phyloP scores from a whole-genome alignment of 1,284 basidiomycete genomes.

The Naganishia cerealis region DNA sequence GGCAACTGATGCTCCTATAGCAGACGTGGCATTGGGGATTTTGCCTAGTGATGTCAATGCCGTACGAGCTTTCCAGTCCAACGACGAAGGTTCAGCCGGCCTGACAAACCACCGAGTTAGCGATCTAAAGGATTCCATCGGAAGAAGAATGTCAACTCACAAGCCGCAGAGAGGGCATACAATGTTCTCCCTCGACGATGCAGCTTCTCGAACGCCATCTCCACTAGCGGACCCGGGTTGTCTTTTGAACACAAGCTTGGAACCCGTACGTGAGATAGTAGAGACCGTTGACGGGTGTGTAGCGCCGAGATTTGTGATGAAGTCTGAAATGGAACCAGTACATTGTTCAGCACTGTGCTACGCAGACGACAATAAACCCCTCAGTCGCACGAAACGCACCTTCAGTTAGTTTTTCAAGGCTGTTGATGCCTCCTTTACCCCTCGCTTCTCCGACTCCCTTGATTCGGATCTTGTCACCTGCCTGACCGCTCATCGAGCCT shows the following conservation, averaged over 20 bases:
- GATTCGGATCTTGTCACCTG: slow-evolving; percentile 50
- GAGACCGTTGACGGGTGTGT: slow-evolving; percentile 87
- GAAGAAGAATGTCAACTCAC: slow-evolving; percentile 55
- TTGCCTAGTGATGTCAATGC: slow-evolving; percentile 64
- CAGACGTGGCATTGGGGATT: slow-evolving; percentile 37
- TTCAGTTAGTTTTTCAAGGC: slow-evolving; percentile 70
- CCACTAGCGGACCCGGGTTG: slow-evolving; percentile 47
- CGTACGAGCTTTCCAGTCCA: slow-evolving; percentile 71
- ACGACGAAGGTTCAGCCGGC: slow-evolving; percentile 67
- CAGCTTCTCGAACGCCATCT: not conserved
- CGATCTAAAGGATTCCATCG: not conserved
- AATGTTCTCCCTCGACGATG: slow-evolving; percentile 2
- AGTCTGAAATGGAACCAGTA: slow-evolving; percentile 60
- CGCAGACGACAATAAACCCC: no score
- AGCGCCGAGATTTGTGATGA: slow-evolving; percentile 74
- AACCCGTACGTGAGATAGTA: slow-evolving; percentile 78
- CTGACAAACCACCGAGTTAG: slow-evolving; percentile 52
- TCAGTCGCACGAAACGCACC: slow-evolving; percentile 55
- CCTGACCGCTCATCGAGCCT: slow-evolving; percentile 56
- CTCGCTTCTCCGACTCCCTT: slow-evolving; percentile 53
- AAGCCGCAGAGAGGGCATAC: slow-evolving; percentile 70
- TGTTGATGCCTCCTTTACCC: slow-evolving; percentile 55
- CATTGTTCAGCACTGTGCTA: not conserved
- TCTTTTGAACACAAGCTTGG: slow-evolving; percentile 73
- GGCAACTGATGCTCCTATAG: slow-evolving; percentile 29